These are phyloP conservation scores for Collariella sp. DNA, from an alignment of 495 filamentous ascomycete genomes.

Conservation along the genomic window DNA sequence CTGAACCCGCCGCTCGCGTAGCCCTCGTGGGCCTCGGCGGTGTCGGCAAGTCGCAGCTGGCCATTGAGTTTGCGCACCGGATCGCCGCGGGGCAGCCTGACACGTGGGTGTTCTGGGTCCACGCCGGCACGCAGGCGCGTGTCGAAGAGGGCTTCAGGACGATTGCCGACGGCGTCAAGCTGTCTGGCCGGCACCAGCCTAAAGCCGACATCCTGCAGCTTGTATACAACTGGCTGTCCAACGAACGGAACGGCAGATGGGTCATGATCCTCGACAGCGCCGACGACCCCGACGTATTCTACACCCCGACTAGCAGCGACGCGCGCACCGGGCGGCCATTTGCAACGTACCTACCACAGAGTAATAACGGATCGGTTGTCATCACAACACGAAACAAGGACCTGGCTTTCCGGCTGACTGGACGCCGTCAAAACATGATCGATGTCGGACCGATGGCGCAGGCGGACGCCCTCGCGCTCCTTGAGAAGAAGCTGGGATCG, in stretches of 20 bases:
- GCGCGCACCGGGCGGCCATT: constrained; percentile 8
- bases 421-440: constrained; percentile 4
- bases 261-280: constrained; percentile 41
- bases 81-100: constrained; percentile 15
- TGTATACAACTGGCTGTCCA: constrained; percentile 33
- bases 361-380: constrained; percentile 32
- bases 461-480: constrained; percentile 19
- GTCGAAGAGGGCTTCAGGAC: constrained; percentile 32
- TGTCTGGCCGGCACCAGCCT: constrained; percentile 31
- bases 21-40: constrained; percentile 14
- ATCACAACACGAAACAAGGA: constrained; percentile 27
- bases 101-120: constrained; percentile 33
- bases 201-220: constrained; percentile 30
- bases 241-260: constrained; percentile 30
- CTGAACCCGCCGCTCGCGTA: constrained; percentile 12
- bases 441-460: constrained; percentile 24
- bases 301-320: background rate
- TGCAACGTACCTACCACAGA: constrained; percentile 33
- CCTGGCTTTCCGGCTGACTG: constrained; percentile 18
- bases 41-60: constrained; percentile 17
- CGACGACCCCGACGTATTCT: constrained; percentile 31
- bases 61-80: constrained; percentile 35
- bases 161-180: constrained; percentile 30
- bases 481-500: constrained; percentile 23
- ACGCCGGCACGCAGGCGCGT: constrained; percentile 27